Percentiles rank a stretch among this genome's conserved stretches.
These are phyloP conservation scores for Cladophialophora exuberans DNA, from an alignment of 2,329 filamentous ascomycete species.

Conservation along the genomic window DNA sequence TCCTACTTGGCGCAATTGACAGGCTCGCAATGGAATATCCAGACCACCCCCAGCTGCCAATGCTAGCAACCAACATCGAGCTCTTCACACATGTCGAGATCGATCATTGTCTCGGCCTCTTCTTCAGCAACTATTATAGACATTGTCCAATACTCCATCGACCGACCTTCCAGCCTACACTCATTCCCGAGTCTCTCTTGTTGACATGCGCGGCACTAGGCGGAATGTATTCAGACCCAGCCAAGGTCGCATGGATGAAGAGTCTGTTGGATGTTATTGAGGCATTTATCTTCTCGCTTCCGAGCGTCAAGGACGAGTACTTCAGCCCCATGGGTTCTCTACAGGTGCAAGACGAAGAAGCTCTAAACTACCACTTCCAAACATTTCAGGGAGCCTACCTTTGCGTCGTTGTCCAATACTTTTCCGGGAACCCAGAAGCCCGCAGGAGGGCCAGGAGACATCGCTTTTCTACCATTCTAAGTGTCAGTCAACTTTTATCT, in stretches of 20 bases:
- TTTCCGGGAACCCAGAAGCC: conserved; percentile 45
- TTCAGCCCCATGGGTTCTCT: conserved; percentile 43
- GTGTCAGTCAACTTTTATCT: conserved; percentile 35
- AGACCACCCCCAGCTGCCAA: conserved; percentile 11
- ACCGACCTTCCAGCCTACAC: conserved; percentile 46
- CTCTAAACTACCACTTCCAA: conserved; percentile 43
- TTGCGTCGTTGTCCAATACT: conserved; percentile 48
- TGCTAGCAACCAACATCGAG: conserved; percentile 17
- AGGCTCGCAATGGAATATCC: conserved; percentile 18
- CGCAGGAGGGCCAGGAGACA: conserved; percentile 49
- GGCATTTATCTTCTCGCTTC: conserved; percentile 33
- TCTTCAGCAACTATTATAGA: conserved; percentile 50
- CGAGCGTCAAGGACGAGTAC: conserved; percentile 40
- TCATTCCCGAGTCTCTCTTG: conserved; percentile 43
- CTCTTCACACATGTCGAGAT: conserved; percentile 39
- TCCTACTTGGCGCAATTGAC: conserved; percentile 16
- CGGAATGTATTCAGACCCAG: conserved; percentile 46
- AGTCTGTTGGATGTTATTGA: conserved; percentile 41
- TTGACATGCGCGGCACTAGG: conserved; percentile 48
- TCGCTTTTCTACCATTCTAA: conserved; percentile 46
- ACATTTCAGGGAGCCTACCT: conserved; percentile 49
- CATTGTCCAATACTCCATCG: conserved; percentile 49
- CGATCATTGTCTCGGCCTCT: conserved; percentile 37
- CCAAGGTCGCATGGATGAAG: conserved; percentile 25
- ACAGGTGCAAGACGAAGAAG: conserved; percentile 32